Evolutionary conservation across 805 yeast species (phyloP).

Genomic region (Vanderwaltozyma polyspora): DNA sequence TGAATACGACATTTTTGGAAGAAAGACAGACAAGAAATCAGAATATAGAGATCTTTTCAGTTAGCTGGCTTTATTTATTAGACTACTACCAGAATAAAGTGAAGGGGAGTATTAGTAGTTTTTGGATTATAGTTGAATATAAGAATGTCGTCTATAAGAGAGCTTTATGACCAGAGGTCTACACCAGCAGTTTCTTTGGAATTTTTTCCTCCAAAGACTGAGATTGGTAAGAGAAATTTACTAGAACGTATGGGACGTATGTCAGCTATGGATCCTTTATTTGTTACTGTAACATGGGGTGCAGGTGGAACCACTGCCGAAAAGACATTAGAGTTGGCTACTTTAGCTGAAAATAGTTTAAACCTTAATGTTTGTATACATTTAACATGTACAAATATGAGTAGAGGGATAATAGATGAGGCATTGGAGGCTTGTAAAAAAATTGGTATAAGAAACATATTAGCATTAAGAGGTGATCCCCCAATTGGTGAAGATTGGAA

Average conservation of each 20-base stretch:
- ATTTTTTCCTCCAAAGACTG: slow-evolving; percentile 96
- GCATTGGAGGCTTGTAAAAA: slow-evolving; percentile 63
- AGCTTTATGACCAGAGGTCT: slow-evolving; percentile 40
- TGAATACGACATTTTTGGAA: no score
- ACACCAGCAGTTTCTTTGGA: slow-evolving; percentile 72
- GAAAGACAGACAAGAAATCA: no score
- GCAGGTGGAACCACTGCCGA: slow-evolving; percentile 93
- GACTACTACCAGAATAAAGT: no score
- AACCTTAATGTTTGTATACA: slow-evolving; percentile 89
- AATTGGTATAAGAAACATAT: slow-evolving; percentile 75
- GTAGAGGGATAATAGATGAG: slow-evolving; percentile 59
- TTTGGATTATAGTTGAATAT: no score
- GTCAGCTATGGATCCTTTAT: slow-evolving; percentile 78
- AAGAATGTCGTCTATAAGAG: slow-evolving; percentile 32
- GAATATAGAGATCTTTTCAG: no score
- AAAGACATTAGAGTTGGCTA: slow-evolving; percentile 76
- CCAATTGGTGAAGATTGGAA: slow-evolving; percentile 47
- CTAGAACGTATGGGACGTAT: slow-evolving; percentile 80
- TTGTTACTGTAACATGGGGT: slow-evolving; percentile 95
- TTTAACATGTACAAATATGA: slow-evolving; percentile 91
- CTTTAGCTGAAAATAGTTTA: slow-evolving; percentile 60
- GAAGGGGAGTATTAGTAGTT: no score
- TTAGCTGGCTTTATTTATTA: no score
- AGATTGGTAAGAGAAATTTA: slow-evolving; percentile 72
- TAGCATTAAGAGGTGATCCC: slow-evolving; percentile 94